Evolutionary conservation across 345 rosid genomes (phyloP).

Genomic region (Eucalyptus cloeziana): DNA sequence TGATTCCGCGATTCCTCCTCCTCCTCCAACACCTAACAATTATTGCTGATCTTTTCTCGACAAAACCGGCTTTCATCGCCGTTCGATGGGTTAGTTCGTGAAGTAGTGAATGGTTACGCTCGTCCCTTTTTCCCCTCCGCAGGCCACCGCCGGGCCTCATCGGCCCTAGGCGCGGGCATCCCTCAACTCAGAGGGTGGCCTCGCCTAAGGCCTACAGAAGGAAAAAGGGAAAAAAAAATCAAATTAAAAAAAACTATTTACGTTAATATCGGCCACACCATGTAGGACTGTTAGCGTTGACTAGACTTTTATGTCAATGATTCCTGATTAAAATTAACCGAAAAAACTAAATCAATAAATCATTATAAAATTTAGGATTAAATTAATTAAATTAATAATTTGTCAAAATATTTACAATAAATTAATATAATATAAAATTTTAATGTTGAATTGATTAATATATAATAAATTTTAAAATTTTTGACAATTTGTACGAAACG

Average conservation of each 20-base stretch:
- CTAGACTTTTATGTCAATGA: fast-evolving
- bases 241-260: too few species aligned
- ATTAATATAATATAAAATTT: fast-evolving
- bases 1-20: background rate
- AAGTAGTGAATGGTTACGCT: background rate
- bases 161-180: fast-evolving
- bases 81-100: background rate
- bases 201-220: fast-evolving
- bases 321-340: fast-evolving
- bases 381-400: too few species aligned
- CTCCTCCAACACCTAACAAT: background rate
- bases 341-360: too few species aligned
- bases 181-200: background rate
- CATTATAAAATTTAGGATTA: too few species aligned
- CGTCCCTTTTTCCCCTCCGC: background rate
- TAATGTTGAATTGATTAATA: fast-evolving
- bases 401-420: too few species aligned
- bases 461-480: too few species aligned
- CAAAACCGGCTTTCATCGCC: background rate
- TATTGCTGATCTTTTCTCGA: background rate
- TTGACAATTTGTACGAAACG: fast-evolving
- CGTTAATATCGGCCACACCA: fast-evolving
- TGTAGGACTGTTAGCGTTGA: fast-evolving
- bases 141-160: background rate
- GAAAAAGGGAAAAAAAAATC: fast-evolving